Base-by-base conservation (phyloP, 176 grass and related monocot genomes). In the Eleusine coracana region DNA sequence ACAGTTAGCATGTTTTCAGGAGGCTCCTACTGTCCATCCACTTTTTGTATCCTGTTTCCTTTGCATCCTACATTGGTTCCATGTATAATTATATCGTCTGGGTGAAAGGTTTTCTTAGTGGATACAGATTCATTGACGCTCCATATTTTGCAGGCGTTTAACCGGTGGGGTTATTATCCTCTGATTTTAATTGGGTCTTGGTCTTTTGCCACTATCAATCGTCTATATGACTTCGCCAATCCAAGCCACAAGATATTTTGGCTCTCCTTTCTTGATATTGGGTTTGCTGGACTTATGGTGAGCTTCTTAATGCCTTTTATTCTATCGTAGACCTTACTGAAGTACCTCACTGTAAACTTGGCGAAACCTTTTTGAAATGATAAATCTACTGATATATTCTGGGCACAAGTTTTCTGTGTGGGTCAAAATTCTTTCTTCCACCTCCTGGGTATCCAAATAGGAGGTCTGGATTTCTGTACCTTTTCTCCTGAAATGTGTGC, bases 181-280 rank as follows among this genome's bases (percentile, higher is more conserved):
- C 86, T 98, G 70, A 93, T 98, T 93, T 83, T 98, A 67, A 98
- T 98, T 21, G 93, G 91, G 37, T 95, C 96, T 79, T 98, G 96
- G 93, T 45, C 91, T 45, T 98, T 98, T 56, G 96, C 86, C 20
- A 98, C 96, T 83, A 92, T 98, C 71, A 95, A 98, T 81, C 84
- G 93, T 78, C 60, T 95, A 28, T 91, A 98, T 60, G 77, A 88
- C 79, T 95, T 95, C 75, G 71, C 89, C 73, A 88, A 93, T 92
- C 91, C 91, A 49, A 85, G 87, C 23, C 85, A 95, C 73, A 98
- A 85, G 82, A 91, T 98, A 78, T 90, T 98, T 86, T 95, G 92
- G 92, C 96, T 98, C 73, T 92, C 96, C 31, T 86, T 98, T 83
- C 87, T 96, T 69, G 92, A 98, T 85, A 77, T 93, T 84, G 96